Conservation (phyloP, 2,329 filamentous ascomycete species). For the Neopestalotiopsis clavispora region DNA sequence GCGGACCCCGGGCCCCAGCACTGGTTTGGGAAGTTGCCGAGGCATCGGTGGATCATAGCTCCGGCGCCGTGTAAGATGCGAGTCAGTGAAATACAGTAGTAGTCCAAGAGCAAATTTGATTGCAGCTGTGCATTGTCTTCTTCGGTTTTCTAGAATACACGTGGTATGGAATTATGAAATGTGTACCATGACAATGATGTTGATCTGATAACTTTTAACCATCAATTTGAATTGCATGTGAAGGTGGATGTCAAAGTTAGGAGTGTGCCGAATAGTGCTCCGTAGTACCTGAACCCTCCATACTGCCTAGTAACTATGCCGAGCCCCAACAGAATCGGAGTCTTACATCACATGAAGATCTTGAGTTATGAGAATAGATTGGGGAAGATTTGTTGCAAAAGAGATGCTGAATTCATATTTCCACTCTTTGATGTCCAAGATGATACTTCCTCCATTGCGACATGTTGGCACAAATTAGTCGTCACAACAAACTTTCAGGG, state of each 20-base stretch:
- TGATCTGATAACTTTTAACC: background rate
- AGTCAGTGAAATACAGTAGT: background rate
- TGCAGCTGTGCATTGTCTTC: background rate
- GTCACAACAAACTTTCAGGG: constrained; percentile 6
- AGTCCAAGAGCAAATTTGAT: background rate
- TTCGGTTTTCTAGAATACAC: background rate
- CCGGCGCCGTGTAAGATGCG: constrained; percentile 13
- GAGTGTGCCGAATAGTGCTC: background rate
- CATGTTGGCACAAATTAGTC: background rate
- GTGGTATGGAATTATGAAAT: background rate
- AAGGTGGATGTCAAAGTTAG: background rate
- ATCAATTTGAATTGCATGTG: background rate
- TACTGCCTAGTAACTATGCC: background rate
- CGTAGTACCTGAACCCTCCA: background rate
- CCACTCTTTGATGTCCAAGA: background rate
- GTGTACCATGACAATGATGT: background rate
- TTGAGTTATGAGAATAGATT: background rate
- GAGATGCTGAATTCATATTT: background rate
- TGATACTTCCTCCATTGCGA: background rate
- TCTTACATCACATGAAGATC: background rate
- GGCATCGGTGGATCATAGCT: constrained; percentile 18
- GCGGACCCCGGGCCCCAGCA: background rate
- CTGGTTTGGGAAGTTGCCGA: constrained; percentile 16
- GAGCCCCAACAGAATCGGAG: background rate
- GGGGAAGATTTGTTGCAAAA: background rate